Evolutionary conservation across 163 green algal species (phyloP), one percentile per base, ranked within the genome.

Genomic region (Chlamydomonas reinhardtii): DNA sequence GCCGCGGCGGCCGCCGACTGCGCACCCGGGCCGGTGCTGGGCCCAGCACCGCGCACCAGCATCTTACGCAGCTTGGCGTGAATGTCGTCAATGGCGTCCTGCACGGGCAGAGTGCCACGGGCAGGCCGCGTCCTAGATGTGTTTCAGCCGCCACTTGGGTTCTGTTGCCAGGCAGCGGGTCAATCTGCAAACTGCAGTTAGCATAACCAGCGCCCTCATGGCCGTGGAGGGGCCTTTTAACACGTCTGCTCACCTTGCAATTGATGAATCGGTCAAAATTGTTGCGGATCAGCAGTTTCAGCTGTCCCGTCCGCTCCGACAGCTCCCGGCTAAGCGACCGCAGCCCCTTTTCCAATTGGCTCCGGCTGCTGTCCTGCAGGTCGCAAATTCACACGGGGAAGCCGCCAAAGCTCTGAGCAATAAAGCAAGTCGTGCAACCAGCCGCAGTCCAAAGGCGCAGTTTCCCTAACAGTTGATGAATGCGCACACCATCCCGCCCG

Each of bases 241-340:
- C n/a, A n/a, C 48, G 48, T 56, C 11, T 56, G 19, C 48, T 17
- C 14, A 56, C 48, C 86, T 98, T 99, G 94, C 95, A 98, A 83
- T 87, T 95, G 87, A 98, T 97, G 89, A 99, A 99, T 48, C 95
- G 93, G 48, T 99, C 97, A 91, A 99, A 99, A 88, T 99, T 99
- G 72, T 98, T 95, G 25, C 91, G 84, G 61, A 94, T 94, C 81
- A 98, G 89, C 43, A 90, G 35, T 84, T 98, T 98, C 12, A 98
- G 90, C 85, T 98, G 95, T 27, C 94, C 94, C 14, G 94, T 97
- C 64, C 96, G 93, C 82, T 96, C 93, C 22, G 84, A 92, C 24
- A 98, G 84, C 89, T 98, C 94, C 29, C 72, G 83, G n/a, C 90
- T 87, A 34, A 98, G 86, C 43, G 86, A 86, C 16, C 86, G 56